phyloP scores from a whole-genome alignment of 164 flowering plant species.

The Aristolochia contorta region DNA sequence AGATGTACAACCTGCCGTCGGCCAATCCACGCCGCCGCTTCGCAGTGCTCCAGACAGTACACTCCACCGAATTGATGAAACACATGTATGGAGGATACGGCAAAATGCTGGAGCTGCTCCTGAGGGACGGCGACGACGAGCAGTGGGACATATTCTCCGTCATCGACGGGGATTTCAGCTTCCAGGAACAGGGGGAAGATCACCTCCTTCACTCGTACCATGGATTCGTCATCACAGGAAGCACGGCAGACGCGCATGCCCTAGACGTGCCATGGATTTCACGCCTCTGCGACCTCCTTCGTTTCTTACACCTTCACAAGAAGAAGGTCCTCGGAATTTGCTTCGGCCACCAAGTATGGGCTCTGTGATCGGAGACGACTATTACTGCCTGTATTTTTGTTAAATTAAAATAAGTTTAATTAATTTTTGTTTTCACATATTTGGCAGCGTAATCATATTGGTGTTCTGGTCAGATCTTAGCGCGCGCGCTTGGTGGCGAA shows the following conservation, averaged over 20 bases:
- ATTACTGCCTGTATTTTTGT: not conserved
- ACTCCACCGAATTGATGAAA: not conserved
- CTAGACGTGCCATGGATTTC: slow-evolving; percentile 4
- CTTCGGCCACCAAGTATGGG: slow-evolving; percentile 14
- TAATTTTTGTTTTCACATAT: not conserved
- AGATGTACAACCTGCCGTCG: too few relatives aligned
- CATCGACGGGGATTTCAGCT: slow-evolving; percentile 11
- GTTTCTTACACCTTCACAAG: not conserved
- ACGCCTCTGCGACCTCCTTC: slow-evolving; percentile 5
- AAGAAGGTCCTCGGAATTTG: slow-evolving; percentile 11
- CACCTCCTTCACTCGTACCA: not conserved
- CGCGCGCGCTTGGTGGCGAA: slow-evolving; percentile 7
- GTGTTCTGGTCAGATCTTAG: slow-evolving; percentile 3
- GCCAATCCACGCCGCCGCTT: not conserved
- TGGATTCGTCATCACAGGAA: slow-evolving; percentile 12
- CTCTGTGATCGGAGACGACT: too few relatives aligned
- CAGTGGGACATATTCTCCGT: slow-evolving; percentile 9
- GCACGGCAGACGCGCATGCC: slow-evolving; percentile 6
- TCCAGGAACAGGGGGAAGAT: not conserved
- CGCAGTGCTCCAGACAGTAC: slow-evolving; percentile 5
- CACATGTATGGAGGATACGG: slow-evolving; percentile 2
- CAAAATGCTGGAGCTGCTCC: slow-evolving; percentile 2
- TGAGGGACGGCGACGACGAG: slow-evolving; percentile 5
- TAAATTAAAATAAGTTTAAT: not conserved
- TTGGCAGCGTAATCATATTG: too few relatives aligned